Percentiles rank a stretch among this genome's conserved stretches.
Conservation (phyloP, 192 early-diverging fungal species). For the Linnemannia exigua region DNA sequence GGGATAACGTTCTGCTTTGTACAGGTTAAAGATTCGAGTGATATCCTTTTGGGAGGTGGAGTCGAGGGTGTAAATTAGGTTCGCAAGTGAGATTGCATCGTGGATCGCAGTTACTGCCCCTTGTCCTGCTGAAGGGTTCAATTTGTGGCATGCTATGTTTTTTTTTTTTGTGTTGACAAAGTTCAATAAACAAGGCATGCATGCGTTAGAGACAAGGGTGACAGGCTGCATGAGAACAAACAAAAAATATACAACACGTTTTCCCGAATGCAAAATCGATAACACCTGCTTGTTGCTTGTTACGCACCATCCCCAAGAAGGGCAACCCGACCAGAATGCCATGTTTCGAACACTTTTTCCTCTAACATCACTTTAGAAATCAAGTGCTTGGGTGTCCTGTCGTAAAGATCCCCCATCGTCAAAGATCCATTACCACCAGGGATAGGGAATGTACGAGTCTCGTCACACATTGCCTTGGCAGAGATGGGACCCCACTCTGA, state of each 20-base stretch:
- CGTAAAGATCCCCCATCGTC: constrained; percentile 10
- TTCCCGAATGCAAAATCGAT: background rate
- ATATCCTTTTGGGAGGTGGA: background rate
- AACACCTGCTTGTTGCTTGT: background rate
- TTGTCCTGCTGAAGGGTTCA: constrained; percentile 10
- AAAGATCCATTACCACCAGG: constrained; percentile 2
- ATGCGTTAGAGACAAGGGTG: background rate
- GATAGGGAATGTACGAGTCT: background rate
- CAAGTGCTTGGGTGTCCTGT: constrained; percentile 10
- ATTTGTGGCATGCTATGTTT: constrained; percentile 27
- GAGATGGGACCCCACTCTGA: constrained; percentile 22
- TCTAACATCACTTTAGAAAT: constrained; percentile 15
- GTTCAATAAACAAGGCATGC: too few species aligned
- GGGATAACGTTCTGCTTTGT: constrained; percentile 20
- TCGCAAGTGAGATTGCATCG: constrained; percentile 19
- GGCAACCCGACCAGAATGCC: constrained; percentile 11
- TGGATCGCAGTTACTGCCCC: constrained; percentile 18
- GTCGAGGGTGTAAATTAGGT: background rate
- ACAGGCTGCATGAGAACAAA: background rate
- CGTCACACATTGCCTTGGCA: constrained; percentile 10
- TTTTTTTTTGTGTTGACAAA: background rate
- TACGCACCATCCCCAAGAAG: constrained; percentile 24
- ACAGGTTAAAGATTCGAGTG: background rate
- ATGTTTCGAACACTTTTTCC: constrained; percentile 27
- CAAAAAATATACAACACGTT: background rate